Conservation (phyloP, 2,329 filamentous ascomycete genomes). For the Trichoderma gracile region DNA sequence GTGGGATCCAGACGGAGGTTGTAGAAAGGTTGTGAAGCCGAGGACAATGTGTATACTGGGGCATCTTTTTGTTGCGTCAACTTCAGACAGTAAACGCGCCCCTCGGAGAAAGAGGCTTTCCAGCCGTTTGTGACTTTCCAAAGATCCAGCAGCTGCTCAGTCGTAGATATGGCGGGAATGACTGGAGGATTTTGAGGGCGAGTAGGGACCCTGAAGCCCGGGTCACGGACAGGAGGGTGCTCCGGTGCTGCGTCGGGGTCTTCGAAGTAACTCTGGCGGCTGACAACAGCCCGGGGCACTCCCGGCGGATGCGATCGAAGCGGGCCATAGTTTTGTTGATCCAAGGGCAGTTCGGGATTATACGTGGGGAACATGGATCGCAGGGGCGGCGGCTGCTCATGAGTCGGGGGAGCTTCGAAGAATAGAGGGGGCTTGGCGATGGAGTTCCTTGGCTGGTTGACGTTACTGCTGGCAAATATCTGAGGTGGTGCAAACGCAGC, state of each 20-base stretch:
- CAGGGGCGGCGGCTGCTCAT: conserved; percentile 45
- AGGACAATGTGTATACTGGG: conserved; percentile 67
- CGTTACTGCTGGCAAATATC: conserved; percentile 52
- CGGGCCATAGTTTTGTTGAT: conserved; percentile 70
- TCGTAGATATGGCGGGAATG: conserved; percentile 55
- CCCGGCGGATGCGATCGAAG: conserved; percentile 64
- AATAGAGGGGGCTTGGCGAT: conserved; percentile 56
- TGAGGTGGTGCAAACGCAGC: conserved; percentile 54
- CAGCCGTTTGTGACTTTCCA: conserved; percentile 73
- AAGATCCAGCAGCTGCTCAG: conserved; percentile 62
- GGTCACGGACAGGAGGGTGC: conserved; percentile 28
- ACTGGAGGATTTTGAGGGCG: conserved; percentile 44
- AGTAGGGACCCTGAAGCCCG: conserved; percentile 35
- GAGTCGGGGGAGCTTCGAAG: conserved; percentile 36
- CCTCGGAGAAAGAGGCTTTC: conserved; percentile 61
- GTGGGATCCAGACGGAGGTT: conserved; percentile 64
- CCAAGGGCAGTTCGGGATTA: conserved; percentile 65
- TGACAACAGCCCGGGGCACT: conserved; percentile 65
- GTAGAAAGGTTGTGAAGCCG: conserved; percentile 64
- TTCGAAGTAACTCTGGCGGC: conserved; percentile 59
- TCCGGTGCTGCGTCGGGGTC: conserved; percentile 28
- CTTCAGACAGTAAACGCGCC: conserved; percentile 59
- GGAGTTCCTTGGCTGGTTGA: conserved; percentile 54
- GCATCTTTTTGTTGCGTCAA: conserved; percentile 59
- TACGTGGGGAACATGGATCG: conserved; percentile 77